Base-by-base conservation (phyloP, 75 land plant genomes). In the Isoetes taiwanensis region DNA sequence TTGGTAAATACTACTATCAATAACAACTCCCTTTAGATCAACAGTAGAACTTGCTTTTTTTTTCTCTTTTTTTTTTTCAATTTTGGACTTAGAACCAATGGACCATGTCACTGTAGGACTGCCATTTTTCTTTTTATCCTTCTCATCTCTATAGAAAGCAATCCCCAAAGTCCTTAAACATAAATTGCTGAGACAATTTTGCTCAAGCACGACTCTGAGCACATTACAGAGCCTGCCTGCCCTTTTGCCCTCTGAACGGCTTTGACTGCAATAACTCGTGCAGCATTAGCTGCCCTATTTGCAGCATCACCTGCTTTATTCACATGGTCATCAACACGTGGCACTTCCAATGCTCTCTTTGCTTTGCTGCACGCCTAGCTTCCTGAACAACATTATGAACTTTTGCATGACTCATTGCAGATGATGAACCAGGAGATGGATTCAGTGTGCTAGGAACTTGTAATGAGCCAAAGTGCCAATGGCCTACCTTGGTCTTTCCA, bases 221-320 rank as follows among this genome's bases (percentile, higher is more conserved):
- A n/a, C n/a, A n/a, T n/a, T n/a, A n/a, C n/a, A n/a, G n/a, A n/a
- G n/a, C n/a, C n/a, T n/a, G n/a, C n/a, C n/a, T n/a, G n/a, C n/a
- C n/a, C n/a, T n/a, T n/a, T n/a, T n/a, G n/a, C n/a, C 50, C 50
- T 46, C n/a, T 46, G 50, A n/a, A 46, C 50, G 19, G 50, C 50
- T n/a, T 46, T 46, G n/a, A 46, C 50, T 4, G 50, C 50, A 23
- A 23, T 23, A 5, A 46, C 50, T 8, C 50, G 5, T 8, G 50
- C 50, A 46, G 50, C 50, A n/a, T 46, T 46, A 19, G 50, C 50
- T 8, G 50, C 50, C 23, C 23, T 46, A 23, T 46, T 46, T n/a
- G 50, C 50, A 8, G 50, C 50, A 6, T 16, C 50, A 5, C 16
- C 50, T 5, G 19, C 50, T 23, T 46, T 46, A 23, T 46, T 46